These are phyloP conservation scores for Termitomyces bulborhizus DNA, from an alignment of 768 basidiomycete genomes.

Conservation along the genomic window DNA sequence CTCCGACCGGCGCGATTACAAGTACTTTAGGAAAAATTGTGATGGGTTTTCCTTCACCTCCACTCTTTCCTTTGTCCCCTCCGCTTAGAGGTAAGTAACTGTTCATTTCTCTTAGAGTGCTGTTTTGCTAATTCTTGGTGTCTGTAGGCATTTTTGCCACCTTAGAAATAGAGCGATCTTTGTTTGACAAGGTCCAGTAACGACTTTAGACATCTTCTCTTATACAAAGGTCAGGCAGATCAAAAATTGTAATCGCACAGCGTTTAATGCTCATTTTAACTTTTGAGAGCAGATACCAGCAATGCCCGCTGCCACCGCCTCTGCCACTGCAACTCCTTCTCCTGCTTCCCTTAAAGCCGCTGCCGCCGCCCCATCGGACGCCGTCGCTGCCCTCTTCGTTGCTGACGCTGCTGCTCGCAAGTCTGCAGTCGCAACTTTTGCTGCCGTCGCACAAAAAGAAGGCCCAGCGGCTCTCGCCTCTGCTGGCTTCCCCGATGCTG, in stretches of 20 bases:
- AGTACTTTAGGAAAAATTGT: slow-evolving; percentile 20
- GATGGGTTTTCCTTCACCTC: slow-evolving; percentile 26
- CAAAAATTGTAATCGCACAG: not conserved
- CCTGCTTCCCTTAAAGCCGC: slow-evolving; percentile 70
- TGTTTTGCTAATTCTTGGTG: slow-evolving; percentile 1
- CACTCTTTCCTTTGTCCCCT: slow-evolving; percentile 27
- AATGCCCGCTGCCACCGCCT: slow-evolving; percentile 79
- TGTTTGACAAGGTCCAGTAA: slow-evolving; percentile 50
- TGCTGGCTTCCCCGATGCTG: slow-evolving; percentile 64
- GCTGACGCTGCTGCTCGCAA: slow-evolving; percentile 81
- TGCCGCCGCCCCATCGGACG: slow-evolving; percentile 38
- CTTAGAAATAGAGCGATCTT: slow-evolving; percentile 59
- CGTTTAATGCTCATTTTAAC: slow-evolving; percentile 4
- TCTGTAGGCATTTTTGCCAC: slow-evolving; percentile 25
- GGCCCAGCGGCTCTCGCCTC: slow-evolving; percentile 73
- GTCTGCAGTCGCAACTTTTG: slow-evolving; percentile 62
- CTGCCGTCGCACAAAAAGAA: slow-evolving; percentile 73
- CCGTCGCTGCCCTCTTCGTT: slow-evolving; percentile 72
- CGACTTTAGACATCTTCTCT: slow-evolving; percentile 29
- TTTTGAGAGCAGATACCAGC: slow-evolving; percentile 39
- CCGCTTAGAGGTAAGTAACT: slow-evolving; percentile 32
- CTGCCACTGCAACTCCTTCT: slow-evolving; percentile 49
- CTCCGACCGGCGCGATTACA: slow-evolving; percentile 30
- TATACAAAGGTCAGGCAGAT: slow-evolving; percentile 30
- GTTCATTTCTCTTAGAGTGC: slow-evolving; percentile 3